Evolutionary conservation across 306 rosid genomes (phyloP), one percentile per base, ranked within the genome.

Genomic region (Cicer yamashitae): DNA sequence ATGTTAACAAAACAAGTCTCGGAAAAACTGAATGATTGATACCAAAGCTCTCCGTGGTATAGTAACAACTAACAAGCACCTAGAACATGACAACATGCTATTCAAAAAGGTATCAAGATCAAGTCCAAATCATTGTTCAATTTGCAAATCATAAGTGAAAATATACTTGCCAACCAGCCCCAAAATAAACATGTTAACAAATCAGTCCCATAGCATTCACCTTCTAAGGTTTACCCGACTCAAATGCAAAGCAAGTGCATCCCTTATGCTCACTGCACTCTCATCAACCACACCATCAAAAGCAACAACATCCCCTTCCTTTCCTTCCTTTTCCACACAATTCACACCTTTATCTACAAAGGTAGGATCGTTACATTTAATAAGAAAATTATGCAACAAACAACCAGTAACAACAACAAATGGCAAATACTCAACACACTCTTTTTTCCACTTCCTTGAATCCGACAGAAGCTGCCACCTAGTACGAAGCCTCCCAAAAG

Each of bases 361-460:
- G 79, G 70, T 43, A 0, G 83, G 81, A 76, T 91, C 96, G 2
- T 88, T 70, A 47, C 91, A 84, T 64, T 82, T 89, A 8, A 87
- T 74, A n/a, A 87, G 86, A 81, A 93, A 93, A 82, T 93, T 91
- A 77, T 93, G 96, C 84, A 93, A 86, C 86, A 93, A 75, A 74
- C 97, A 89, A 38, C 89, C 85, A 0, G 92, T 77, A 52, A 93
- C 85, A 73, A 91, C 69, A 61, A 91, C 91, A 79, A 82, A 88
- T 0, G 97, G 97, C 81, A 93, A 80, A 75, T 77, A 86, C 83
- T 89, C 93, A 13, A 77, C 9, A 64, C 96, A 82, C 15, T 83
- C 98, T 43, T 82, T 86, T 75, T 87, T 91, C 96, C 97, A 93
- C 54, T 59, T 86, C 85, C 82, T 88, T 8, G 82, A 66, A 48